phyloP scores from a whole-genome alignment of 164 flowering plant species.

The Saururus chinensis region DNA sequence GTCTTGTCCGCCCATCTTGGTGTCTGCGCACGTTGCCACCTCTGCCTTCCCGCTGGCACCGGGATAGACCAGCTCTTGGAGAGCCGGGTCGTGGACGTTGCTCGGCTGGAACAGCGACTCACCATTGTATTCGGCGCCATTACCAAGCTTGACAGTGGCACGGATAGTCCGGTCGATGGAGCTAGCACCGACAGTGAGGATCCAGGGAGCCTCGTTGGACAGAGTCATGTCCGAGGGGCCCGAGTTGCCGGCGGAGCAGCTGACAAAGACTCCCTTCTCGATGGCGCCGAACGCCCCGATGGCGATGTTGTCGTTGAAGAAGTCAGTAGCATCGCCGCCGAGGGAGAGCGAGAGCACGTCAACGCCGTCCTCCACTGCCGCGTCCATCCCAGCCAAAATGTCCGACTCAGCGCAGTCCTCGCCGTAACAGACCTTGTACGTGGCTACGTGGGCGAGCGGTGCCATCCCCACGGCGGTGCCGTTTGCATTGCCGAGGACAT shows the following conservation, averaged over 20 bases:
- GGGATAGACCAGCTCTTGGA: constrained; percentile 6
- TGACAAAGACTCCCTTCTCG: constrained; percentile 5
- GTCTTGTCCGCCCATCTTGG: not conserved
- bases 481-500: not conserved
- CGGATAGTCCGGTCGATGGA: constrained; percentile 9
- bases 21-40: not conserved
- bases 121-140: not conserved
- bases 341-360: constrained; percentile 14
- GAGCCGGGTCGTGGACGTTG: not conserved
- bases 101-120: constrained; percentile 3
- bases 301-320: not conserved
- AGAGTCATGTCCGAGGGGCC: constrained; percentile 4
- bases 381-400: constrained; percentile 5
- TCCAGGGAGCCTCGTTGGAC: constrained; percentile 16
- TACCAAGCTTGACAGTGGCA: constrained; percentile 2
- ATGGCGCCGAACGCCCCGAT: constrained; percentile 2
- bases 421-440: constrained; percentile 5
- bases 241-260: constrained; percentile 11
- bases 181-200: constrained; percentile 19
- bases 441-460: constrained; percentile 4
- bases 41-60: not conserved
- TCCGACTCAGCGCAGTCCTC: not conserved
- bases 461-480: constrained; percentile 6
- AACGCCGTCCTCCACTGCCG: constrained; percentile 11
- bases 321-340: not conserved